Conservation (phyloP, 768 basidiomycete species). For the Lanmaoa pseudosensibilis region DNA sequence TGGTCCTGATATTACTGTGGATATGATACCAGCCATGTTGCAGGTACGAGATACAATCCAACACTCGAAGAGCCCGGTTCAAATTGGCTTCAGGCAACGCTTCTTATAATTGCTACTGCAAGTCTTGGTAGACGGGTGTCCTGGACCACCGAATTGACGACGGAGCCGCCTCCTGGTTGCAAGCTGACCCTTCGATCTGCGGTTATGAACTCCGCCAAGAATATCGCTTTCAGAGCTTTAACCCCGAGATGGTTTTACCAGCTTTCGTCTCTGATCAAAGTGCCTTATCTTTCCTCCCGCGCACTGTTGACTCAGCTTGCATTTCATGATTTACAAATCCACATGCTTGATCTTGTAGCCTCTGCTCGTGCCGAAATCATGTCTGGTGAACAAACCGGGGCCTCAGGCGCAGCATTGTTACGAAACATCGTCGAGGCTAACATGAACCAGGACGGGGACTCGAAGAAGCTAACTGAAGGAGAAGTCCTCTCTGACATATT, state of each 20-base stretch:
- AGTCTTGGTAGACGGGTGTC: conserved; percentile 42
- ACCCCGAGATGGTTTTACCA: conserved; percentile 37
- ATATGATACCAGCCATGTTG: conserved; percentile 10
- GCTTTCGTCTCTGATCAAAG: conserved; percentile 21
- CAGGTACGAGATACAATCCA: conserved; percentile 12
- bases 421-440: conserved; percentile 49
- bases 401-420: conserved; percentile 39
- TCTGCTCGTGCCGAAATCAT: conserved; percentile 38
- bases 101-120: conserved; percentile 42
- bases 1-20: conserved; percentile 21
- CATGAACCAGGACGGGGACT: conserved; percentile 36
- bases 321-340: conserved; percentile 38
- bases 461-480: conserved; percentile 40
- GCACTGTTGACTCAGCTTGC: conserved; percentile 31
- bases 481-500: conserved; percentile 51
- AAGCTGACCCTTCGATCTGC: conserved; percentile 40
- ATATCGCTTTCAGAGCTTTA: conserved; percentile 31
- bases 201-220: conserved; percentile 16
- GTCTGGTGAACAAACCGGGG: conserved; percentile 23
- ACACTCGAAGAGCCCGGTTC: not conserved
- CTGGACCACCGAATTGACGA: conserved; percentile 31
- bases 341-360: conserved; percentile 44
- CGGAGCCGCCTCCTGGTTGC: conserved; percentile 30
- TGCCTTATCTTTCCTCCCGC: conserved; percentile 39
- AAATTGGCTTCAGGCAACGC: conserved; percentile 27